Percentiles rank a stretch among this genome's conserved stretches.
phyloP scores from a whole-genome alignment of 768 basidiomycete genomes.

The Serpula lacrymans region DNA sequence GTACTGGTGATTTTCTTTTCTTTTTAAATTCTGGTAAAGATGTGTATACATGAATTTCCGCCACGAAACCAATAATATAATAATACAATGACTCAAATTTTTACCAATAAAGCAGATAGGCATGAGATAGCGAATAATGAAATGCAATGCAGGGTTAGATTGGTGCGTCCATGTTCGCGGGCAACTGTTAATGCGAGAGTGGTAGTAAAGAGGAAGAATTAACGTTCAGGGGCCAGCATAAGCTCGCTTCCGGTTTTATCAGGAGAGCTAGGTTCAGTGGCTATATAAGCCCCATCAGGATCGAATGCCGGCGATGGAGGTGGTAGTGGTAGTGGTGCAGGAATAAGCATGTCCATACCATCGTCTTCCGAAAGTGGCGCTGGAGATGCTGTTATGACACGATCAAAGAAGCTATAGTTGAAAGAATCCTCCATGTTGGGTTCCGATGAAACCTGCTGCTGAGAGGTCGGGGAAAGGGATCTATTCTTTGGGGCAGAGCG shows the following conservation, averaged over 20 bases:
- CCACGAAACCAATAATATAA: no score
- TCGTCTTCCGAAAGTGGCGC: slow-evolving; percentile 31
- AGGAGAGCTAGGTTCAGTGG: slow-evolving; percentile 37
- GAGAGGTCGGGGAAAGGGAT: slow-evolving; percentile 1
- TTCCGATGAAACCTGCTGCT: slow-evolving; percentile 17
- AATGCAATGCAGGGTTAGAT: no score
- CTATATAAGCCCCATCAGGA: slow-evolving; percentile 39
- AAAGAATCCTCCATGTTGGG: slow-evolving; percentile 21
- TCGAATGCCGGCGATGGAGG: slow-evolving; percentile 35
- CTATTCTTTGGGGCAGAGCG: slow-evolving; percentile 6
- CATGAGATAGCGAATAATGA: no score
- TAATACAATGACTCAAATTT: no score
- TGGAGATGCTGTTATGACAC: slow-evolving; percentile 34
- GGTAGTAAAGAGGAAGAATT: no score
- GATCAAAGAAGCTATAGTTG: slow-evolving; percentile 39
- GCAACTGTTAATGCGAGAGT: no score
- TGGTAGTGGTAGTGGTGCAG: slow-evolving; percentile 8
- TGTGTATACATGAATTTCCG: no score
- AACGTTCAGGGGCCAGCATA: slow-evolving; percentile 46
- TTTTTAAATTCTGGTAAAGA: no score
- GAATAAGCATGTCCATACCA: slow-evolving; percentile 18
- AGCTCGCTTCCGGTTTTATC: slow-evolving; percentile 39
- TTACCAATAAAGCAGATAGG: no score
- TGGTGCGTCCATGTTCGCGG: no score
- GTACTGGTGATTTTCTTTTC: no score